phyloP scores from a whole-genome alignment of 176 grass and related monocot species.

The Typha latifolia region DNA sequence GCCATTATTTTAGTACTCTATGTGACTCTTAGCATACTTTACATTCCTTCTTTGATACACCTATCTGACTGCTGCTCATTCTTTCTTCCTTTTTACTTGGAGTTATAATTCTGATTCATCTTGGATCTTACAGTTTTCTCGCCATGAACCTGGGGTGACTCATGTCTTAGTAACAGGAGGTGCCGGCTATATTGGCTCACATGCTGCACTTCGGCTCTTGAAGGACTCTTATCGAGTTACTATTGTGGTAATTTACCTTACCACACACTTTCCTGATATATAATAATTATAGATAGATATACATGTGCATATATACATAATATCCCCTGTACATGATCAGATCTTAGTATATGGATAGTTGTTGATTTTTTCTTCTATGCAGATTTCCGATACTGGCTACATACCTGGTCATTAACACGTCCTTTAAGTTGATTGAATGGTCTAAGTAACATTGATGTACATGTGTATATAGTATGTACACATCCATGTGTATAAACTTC shows the following conservation, averaged over 20 bases:
- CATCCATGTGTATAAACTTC: too few relatives aligned
- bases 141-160: conserved; percentile 76
- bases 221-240: conserved; percentile 84
- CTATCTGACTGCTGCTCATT: not conserved
- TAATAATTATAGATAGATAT: not conserved
- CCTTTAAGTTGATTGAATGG: too few relatives aligned
- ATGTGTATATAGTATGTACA: too few relatives aligned
- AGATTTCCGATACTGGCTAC: too few relatives aligned
- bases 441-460: too few relatives aligned
- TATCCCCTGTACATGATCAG: too few relatives aligned
- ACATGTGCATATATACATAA: too few relatives aligned
- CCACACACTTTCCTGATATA: not conserved
- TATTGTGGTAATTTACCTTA: conserved; percentile 78
- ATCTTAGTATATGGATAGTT: too few relatives aligned
- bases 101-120: conserved; percentile 5
- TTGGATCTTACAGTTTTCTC: conserved; percentile 66
- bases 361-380: too few relatives aligned
- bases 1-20: too few relatives aligned
- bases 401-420: too few relatives aligned
- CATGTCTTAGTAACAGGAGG: conserved; percentile 98
- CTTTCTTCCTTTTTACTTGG: conserved; percentile 8
- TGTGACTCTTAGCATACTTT: too few relatives aligned
- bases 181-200: conserved; percentile 88
- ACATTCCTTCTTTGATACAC: conserved; percentile 1
- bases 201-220: conserved; percentile 89